These are phyloP conservation scores for Hirsutella rhossiliensis DNA, from an alignment of 2,329 filamentous ascomycete species.

Conservation along the genomic window DNA sequence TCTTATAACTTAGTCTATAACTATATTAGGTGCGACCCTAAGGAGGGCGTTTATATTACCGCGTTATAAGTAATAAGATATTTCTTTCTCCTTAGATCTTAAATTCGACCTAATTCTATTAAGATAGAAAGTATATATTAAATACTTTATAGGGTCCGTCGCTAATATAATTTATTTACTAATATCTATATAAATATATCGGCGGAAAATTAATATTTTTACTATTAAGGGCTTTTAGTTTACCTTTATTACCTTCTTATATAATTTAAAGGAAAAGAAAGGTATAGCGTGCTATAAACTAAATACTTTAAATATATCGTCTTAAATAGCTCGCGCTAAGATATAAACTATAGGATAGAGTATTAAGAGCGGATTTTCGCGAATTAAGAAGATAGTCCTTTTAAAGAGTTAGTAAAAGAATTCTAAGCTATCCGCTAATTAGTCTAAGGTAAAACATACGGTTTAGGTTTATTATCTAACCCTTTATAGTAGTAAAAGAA, in stretches of 20 bases:
- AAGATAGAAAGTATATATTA: too few relatives aligned
- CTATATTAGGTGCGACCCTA: not conserved
- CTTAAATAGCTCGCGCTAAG: constrained; percentile 3
- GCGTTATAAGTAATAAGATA: not conserved
- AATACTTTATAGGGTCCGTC: not conserved
- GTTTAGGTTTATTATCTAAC: constrained; percentile 4
- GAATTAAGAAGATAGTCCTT: constrained; percentile 5
- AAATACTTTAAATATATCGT: constrained; percentile 1
- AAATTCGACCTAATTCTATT: not conserved
- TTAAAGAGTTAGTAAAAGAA: not conserved
- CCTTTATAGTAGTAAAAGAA: constrained; percentile 5
- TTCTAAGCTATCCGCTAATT: not conserved
- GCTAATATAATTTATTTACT: not conserved
- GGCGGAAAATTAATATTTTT: not conserved
- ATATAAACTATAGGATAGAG: constrained; percentile 4
- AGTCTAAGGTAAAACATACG: not conserved
- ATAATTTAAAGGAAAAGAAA: constrained; percentile 4
- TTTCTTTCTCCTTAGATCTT: not conserved
- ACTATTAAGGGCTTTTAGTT: not conserved
- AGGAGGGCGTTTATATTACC: not conserved
- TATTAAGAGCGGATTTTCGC: too few relatives aligned
- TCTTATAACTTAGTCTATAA: not conserved
- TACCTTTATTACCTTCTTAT: constrained; percentile 4
- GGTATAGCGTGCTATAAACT: constrained; percentile 1
- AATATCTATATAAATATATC: not conserved